Evolutionary conservation across 768 basidiomycete genomes (phyloP), one percentile per base, ranked within the genome.

Genomic region (Termitomyces sp.): DNA sequence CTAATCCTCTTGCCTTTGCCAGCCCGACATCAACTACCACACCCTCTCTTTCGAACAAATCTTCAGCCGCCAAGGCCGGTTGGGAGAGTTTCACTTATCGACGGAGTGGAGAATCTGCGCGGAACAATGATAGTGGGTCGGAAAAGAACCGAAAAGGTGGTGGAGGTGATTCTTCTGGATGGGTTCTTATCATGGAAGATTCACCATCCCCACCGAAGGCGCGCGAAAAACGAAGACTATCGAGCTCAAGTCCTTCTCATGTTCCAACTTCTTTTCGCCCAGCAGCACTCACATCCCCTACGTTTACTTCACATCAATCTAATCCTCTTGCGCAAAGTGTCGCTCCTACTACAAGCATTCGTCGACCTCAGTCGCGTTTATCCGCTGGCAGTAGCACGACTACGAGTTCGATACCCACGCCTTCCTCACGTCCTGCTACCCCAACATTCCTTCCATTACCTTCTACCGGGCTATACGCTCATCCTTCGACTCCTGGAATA

Each of bases 171-270:
- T 74, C 86, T 12, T 83, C 89, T 37, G 91, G 91, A 55, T 93
- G 91, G 91, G 91, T 93, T 42, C 81, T 93, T 37, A 90, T 93
- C 50, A 91, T 92, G 90, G 91, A 93, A 62, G 91, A 92, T 67
- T 87, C 88, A 2, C 88, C 90, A 24, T 86, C 85, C 16, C 88
- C 87, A 22, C 76, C 76, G 32, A 88, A 84, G 69, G 76, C 79
- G 54, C 79, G 81, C 59, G 83, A 85, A 66, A 75, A 78, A 58
- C 77, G 87, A 57, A 79, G 87, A 64, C 69, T 81, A 37, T 84
- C 46, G 16, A 53, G 1, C 12, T 33, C 87, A 18, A 90, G 86
- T 61, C 87, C 89, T 22, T 76, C 79, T 51, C 53, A n/a, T 53
- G 80, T 77, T 30, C 78, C 83, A n/a, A 77, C 78, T 37, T 67